A percentile compares a stretch with the other conserved stretches of the same genome.
Evolutionary conservation across 1,284 basidiomycete species (phyloP).

Genomic region (Cryptococcus sp.): DNA sequence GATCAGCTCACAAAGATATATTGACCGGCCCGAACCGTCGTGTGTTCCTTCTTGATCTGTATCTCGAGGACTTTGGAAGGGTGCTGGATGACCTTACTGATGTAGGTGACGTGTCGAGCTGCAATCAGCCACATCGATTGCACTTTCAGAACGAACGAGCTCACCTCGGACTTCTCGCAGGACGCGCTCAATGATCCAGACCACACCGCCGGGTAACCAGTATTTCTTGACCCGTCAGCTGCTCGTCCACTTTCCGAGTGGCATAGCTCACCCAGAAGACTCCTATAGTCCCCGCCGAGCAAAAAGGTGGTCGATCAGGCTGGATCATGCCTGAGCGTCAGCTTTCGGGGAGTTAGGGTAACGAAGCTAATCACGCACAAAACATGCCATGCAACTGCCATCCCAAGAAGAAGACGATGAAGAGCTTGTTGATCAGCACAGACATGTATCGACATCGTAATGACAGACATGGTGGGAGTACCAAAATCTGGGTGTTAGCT

Average conservation of each 20-base stretch:
- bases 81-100: slow-evolving; percentile 88
- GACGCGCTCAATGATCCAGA: slow-evolving; percentile 78
- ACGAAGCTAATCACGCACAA: slow-evolving; percentile 49
- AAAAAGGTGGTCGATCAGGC: slow-evolving; percentile 79
- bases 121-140: too few species aligned
- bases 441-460: neutral
- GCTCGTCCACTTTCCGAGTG: neutral
- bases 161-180: slow-evolving; percentile 70
- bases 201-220: slow-evolving; percentile 77
- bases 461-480: slow-evolving; percentile 63
- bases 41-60: slow-evolving; percentile 90
- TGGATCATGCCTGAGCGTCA: slow-evolving; percentile 44
- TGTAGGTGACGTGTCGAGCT: slow-evolving; percentile 74
- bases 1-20: slow-evolving; percentile 68
- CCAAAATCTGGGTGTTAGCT: slow-evolving; percentile 58
- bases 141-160: neutral
- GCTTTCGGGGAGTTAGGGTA: neutral
- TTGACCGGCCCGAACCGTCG: slow-evolving; percentile 66
- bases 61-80: slow-evolving; percentile 83
- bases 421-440: slow-evolving; percentile 50
- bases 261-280: slow-evolving; percentile 68
- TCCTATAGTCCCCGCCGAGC: slow-evolving; percentile 74
- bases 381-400: slow-evolving; percentile 94
- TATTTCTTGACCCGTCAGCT: slow-evolving; percentile 56
- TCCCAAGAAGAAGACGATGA: slow-evolving; percentile 78